Evolutionary conservation across 495 filamentous ascomycete species (phyloP).

Genomic region (Bryoglossum gracile): DNA sequence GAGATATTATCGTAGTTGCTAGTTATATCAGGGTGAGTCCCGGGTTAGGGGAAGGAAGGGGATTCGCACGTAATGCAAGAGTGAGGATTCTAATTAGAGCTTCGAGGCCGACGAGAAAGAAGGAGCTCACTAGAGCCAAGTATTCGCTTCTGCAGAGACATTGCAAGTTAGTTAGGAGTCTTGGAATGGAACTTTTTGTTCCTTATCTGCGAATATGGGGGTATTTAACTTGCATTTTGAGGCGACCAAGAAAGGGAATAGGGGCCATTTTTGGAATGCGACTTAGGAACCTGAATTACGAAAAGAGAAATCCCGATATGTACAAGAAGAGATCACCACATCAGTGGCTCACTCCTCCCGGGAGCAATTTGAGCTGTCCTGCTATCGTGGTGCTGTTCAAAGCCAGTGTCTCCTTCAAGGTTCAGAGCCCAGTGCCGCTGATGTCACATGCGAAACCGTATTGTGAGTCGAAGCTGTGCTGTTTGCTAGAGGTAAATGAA

Average conservation of each 20-base stretch:
- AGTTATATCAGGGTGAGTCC: constrained; percentile 6
- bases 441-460: constrained; percentile 17
- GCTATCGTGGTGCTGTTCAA: constrained; percentile 12
- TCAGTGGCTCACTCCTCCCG: too few species aligned
- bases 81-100: constrained; percentile 80
- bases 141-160: constrained; percentile 61
- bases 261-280: too few species aligned
- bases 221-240: constrained; percentile 67
- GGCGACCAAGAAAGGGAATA: constrained; percentile 75
- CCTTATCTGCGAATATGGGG: too few species aligned
- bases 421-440: constrained; percentile 6
- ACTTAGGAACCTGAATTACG: background rate
- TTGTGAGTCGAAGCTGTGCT: background rate
- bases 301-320: constrained; percentile 6
- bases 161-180: too few species aligned
- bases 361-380: too few species aligned
- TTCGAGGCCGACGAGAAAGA: constrained; percentile 75
- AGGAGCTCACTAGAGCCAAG: constrained; percentile 71
- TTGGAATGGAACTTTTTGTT: too few species aligned
- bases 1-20: constrained; percentile 70
- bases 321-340: too few species aligned
- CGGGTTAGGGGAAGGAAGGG: background rate
- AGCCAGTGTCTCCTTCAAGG: background rate
- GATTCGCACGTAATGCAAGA: constrained; percentile 69
- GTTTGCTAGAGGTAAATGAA: too few species aligned